Conservation (phyloP, 768 basidiomycete genomes). For the Trametes sanguinea region DNA sequence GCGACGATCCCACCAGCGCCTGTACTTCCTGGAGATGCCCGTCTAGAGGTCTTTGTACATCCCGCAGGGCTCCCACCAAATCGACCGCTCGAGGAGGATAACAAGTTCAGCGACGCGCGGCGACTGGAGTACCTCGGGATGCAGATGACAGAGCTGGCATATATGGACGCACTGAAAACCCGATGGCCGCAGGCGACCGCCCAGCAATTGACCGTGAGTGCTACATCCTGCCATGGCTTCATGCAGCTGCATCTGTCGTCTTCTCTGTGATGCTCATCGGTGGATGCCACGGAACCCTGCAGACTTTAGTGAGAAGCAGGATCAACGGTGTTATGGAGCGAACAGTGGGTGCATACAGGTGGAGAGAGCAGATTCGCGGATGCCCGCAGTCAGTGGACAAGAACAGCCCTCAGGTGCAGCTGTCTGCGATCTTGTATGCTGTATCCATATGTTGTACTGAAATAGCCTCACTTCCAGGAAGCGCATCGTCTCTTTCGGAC, state of each 20-base stretch:
- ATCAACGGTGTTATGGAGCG: conserved; percentile 10
- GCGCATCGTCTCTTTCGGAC: conserved; percentile 15
- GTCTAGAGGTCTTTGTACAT: conserved; percentile 7
- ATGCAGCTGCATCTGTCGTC: not conserved
- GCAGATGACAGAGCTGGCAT: not conserved
- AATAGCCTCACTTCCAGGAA: not conserved
- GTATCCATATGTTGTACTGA: not conserved
- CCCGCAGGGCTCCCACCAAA: not conserved
- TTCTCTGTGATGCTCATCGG: no score
- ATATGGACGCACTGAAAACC: not conserved
- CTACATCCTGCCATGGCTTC: no score
- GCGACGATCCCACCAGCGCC: conserved; percentile 2
- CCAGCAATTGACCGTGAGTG: conserved; percentile 3
- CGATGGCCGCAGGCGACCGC: conserved; percentile 3
- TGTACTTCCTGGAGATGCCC: conserved; percentile 3
- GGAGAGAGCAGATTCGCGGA: conserved; percentile 7
- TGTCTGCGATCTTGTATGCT: no score
- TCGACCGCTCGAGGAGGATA: conserved; percentile 4
- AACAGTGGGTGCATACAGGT: conserved; percentile 8
- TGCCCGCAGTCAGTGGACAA: conserved; percentile 1
- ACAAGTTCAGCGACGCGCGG: conserved; percentile 8
- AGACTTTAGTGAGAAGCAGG: conserved; percentile 3
- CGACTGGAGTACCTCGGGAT: conserved; percentile 5
- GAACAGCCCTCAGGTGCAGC: conserved; percentile 4
- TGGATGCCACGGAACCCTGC: no score